phyloP scores from a whole-genome alignment of 352 stramenopile species.

The Phytophthora quininea region DNA sequence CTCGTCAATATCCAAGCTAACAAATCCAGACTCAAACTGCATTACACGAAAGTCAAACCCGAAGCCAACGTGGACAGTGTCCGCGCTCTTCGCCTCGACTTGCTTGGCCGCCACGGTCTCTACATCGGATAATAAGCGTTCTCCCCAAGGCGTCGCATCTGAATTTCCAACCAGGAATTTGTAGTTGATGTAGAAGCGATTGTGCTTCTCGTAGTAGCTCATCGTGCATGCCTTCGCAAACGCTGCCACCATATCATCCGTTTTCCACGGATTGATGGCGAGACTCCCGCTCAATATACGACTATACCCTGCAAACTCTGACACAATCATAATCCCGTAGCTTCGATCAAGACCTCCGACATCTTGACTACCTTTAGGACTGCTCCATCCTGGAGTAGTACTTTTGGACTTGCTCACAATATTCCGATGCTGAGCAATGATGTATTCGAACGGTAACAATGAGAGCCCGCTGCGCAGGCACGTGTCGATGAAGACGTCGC shows the following conservation, averaged over 20 bases:
- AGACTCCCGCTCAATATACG: constrained; percentile 96
- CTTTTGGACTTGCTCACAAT: constrained; percentile 40
- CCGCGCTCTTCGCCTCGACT: constrained; percentile 37
- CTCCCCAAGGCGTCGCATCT: constrained; percentile 91
- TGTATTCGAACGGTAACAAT: constrained; percentile 80
- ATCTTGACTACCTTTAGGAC: constrained; percentile 23
- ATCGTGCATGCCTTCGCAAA: constrained; percentile 73
- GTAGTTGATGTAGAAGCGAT: constrained; percentile 77
- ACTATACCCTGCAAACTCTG: constrained; percentile 96
- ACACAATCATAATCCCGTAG: constrained; percentile 93
- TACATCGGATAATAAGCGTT: constrained; percentile 95
- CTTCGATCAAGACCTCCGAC: constrained; percentile 34
- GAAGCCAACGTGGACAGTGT: constrained; percentile 92
- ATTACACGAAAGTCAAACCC: constrained; percentile 96
- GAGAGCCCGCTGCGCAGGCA: constrained; percentile 72
- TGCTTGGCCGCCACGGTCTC: constrained; percentile 75
- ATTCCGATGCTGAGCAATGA: constrained; percentile 68
- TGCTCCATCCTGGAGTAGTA: constrained; percentile 33
- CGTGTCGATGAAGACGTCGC: constrained; percentile 74
- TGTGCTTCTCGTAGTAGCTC: constrained; percentile 81
- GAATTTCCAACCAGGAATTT: constrained; percentile 84
- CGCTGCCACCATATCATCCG: constrained; percentile 81
- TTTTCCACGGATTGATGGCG: constrained; percentile 98
- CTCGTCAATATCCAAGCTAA: constrained; percentile 89
- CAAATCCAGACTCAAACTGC: constrained; percentile 95